A percentile compares a stretch with the other conserved stretches of the same genome.
These are phyloP conservation scores for Populus tremula DNA, from an alignment of 345 rosid genomes.

Conservation along the genomic window DNA sequence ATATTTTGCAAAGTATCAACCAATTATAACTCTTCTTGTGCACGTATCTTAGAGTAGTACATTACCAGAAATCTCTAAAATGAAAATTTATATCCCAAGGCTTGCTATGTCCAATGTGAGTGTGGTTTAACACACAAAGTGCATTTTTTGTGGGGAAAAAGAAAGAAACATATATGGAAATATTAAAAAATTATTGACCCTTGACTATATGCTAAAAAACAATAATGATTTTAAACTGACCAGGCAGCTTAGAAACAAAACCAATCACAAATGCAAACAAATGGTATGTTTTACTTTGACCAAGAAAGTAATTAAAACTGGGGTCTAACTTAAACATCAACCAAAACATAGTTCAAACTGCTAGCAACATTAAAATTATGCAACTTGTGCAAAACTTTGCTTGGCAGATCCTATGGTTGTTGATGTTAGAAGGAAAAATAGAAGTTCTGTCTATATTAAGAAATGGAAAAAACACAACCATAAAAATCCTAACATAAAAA, in stretches of 20 bases:
- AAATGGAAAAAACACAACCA: not conserved
- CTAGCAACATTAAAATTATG: not conserved
- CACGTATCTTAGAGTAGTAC: not conserved
- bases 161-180: not conserved
- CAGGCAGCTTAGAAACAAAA: not conserved
- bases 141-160: not conserved
- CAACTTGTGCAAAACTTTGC: not conserved
- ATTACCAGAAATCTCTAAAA: not conserved
- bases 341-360: not conserved
- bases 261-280: not conserved
- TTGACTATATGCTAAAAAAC: not conserved
- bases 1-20: not conserved
- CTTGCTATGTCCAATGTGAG: not conserved
- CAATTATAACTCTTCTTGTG: not conserved
- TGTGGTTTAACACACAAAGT: not conserved
- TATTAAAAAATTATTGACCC: not conserved
- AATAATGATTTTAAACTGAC: not conserved
- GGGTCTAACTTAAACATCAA: not conserved
- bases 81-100: no score
- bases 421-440: not conserved
- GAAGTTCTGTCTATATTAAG: not conserved
- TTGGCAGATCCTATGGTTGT: not conserved
- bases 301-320: not conserved
- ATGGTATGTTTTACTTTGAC: not conserved
- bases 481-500: not conserved